Conservation (phyloP, 1,284 basidiomycete species). For the Peniophora sp. region DNA sequence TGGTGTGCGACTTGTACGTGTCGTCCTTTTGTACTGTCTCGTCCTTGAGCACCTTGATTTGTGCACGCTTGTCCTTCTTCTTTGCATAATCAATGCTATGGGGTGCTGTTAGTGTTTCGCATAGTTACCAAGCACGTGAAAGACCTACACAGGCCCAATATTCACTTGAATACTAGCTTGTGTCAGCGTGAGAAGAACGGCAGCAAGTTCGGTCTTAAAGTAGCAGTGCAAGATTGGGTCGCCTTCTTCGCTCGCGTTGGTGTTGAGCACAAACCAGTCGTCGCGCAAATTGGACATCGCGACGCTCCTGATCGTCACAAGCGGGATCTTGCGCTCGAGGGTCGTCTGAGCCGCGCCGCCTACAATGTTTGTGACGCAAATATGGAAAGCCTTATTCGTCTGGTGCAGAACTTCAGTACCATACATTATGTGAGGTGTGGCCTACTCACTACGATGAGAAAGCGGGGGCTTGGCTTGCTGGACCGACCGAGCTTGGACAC, state of each 20-base stretch:
- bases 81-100: slow-evolving; percentile 81
- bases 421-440: not conserved
- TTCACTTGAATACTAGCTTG: slow-evolving; percentile 71
- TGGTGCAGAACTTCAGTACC: slow-evolving; percentile 21
- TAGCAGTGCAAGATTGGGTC: slow-evolving; percentile 88
- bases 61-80: slow-evolving; percentile 94
- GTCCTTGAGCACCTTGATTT: slow-evolving; percentile 87
- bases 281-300: slow-evolving; percentile 87
- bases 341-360: slow-evolving; percentile 57
- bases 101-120: slow-evolving; percentile 5
- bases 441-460: slow-evolving; percentile 74
- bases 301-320: slow-evolving; percentile 82
- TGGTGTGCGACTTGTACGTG: slow-evolving; percentile 89
- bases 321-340: slow-evolving; percentile 84
- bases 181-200: slow-evolving; percentile 77
- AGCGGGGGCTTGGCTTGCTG: slow-evolving; percentile 89
- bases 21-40: slow-evolving; percentile 80
- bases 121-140: not conserved
- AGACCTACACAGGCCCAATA: slow-evolving; percentile 68
- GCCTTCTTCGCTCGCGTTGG: slow-evolving; percentile 80
- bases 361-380: slow-evolving; percentile 66
- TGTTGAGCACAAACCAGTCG: slow-evolving; percentile 91
- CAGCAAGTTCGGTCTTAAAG: slow-evolving; percentile 94
- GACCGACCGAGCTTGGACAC: slow-evolving; percentile 86
- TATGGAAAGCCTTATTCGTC: slow-evolving; percentile 88